Evolutionary conservation across 1,139 yeast species (phyloP).

Genomic region (Taphrina populina): DNA sequence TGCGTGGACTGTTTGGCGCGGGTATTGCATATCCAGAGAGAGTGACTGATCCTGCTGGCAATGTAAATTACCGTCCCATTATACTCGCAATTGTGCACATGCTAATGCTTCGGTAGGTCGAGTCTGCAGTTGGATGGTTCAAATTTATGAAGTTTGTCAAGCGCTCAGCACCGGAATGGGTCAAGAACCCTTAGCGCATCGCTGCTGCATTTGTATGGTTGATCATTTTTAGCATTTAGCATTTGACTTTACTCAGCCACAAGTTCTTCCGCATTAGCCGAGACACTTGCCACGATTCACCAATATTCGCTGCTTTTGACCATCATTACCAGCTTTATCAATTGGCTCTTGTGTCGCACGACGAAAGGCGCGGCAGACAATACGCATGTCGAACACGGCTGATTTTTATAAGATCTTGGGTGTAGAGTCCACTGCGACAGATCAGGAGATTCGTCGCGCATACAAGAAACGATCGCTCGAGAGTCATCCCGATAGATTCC

Average conservation of each 20-base stretch:
- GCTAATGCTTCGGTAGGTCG: slow-evolving; percentile 6
- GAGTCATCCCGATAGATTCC: slow-evolving; percentile 40
- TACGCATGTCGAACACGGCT: neutral
- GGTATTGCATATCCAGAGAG: slow-evolving; percentile 34
- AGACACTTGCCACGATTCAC: too few relatives aligned
- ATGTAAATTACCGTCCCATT: slow-evolving; percentile 2
- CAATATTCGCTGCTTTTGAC: too few relatives aligned
- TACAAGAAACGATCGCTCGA: slow-evolving; percentile 51
- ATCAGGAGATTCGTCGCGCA: slow-evolving; percentile 69
- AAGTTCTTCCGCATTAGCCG: too few relatives aligned
- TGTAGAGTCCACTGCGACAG: slow-evolving; percentile 59
- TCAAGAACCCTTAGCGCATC: slow-evolving; percentile 9
- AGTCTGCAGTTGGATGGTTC: slow-evolving; percentile 28
- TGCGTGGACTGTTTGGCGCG: slow-evolving; percentile 24
- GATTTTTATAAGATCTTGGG: slow-evolving; percentile 58
- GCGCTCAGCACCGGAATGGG: slow-evolving; percentile 31
- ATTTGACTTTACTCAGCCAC: too few relatives aligned
- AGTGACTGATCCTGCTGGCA: slow-evolving; percentile 31
- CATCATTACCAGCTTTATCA: too few relatives aligned
- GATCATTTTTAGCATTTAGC: too few relatives aligned
- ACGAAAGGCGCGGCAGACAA: neutral
- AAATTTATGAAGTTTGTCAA: slow-evolving; percentile 28
- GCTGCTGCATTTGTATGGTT: too few relatives aligned
- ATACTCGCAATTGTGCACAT: too few relatives aligned
- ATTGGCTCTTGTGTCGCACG: neutral